Evolutionary conservation across 2,329 filamentous ascomycete species (phyloP), one percentile per base, ranked within the genome.

Genomic region (Colletotrichum sp.): DNA sequence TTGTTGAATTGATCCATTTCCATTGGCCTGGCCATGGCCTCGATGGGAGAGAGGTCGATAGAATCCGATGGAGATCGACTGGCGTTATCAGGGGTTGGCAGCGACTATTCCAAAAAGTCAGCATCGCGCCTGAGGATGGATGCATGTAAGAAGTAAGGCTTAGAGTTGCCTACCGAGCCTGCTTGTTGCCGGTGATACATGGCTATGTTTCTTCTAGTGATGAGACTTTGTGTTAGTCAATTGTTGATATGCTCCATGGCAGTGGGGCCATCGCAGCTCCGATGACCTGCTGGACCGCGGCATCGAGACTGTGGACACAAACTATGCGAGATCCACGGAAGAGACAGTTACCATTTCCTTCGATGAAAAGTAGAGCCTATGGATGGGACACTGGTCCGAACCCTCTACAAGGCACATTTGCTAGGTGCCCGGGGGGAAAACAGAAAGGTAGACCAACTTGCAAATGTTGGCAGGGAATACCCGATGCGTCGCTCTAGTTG

Each of bases 1-100:
- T 28, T 76, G 34, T 22, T 57, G n/a, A 55, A 22, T 5, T 44
- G 52, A 32, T 70, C 67, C 75, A 78, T 77, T 9, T 52, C 64
- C 39, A 69, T 28, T 18, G 59, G 26, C 16, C 48, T 72, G 18
- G 70, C 22, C 15, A 52, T 39, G 32, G 60, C 60, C 22, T 74
- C 30, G 24, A 62, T 44, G 6, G 36, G 48, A 7, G 57, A 60
- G 13, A 65, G 67, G 8, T 72, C 26, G 30, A 60, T 32, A 13
- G 75, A 72, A 6, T 36, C 24, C 7, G 48, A 68, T 28, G 68
- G 59, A 4, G 48, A 52, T 39, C 36, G 60, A 22, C 36, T 48
- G 26, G 60, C 59, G n/a, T 12, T 70, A 8, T 73, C 70, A 57
- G 52, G 34, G n/a, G 65, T 48, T 26, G 30, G 16, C 16, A 67